Percentiles rank a stretch among this genome's conserved stretches.
These are phyloP conservation scores for Cutaneotrichosporon curvatum DNA, from an alignment of 1,284 basidiomycete species.

Conservation along the genomic window DNA sequence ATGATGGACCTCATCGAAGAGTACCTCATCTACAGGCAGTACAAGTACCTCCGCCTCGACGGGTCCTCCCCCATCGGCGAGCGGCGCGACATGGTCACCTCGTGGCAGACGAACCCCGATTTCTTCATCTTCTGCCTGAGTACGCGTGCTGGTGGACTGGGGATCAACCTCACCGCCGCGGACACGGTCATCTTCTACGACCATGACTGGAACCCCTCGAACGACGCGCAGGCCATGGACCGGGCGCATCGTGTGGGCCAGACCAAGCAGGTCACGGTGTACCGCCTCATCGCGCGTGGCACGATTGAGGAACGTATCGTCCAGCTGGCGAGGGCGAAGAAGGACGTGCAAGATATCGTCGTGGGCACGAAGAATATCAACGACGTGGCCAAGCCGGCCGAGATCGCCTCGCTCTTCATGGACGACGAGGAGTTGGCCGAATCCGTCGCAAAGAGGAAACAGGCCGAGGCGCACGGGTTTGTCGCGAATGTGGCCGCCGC, in stretches of 20 bases:
- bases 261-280: constrained; percentile 97
- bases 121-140: constrained; percentile 94
- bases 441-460: constrained; percentile 44
- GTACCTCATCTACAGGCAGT: constrained; percentile 94
- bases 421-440: constrained; percentile 67
- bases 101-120: constrained; percentile 96
- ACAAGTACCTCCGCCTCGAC: constrained; percentile 94
- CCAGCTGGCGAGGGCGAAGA: constrained; percentile 86
- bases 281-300: constrained; percentile 81
- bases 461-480: constrained; percentile 45
- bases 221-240: constrained; percentile 99
- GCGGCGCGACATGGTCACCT: constrained; percentile 96
- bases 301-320: constrained; percentile 99
- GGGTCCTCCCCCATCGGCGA: constrained; percentile 94
- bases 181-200: constrained; percentile 97
- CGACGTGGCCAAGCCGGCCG: constrained; percentile 87
- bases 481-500: constrained; percentile 18
- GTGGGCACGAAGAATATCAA: constrained; percentile 94
- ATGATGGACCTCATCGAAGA: constrained; percentile 99
- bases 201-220: constrained; percentile 99
- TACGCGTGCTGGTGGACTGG: constrained; percentile 92
- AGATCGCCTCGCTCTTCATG: constrained; percentile 90
- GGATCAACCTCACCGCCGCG: constrained; percentile 96
- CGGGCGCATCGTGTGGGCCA: constrained; percentile 97
- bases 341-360: constrained; percentile 98